These are phyloP conservation scores for Amoebophrya sp. DNA, from an alignment of 169 alveolate species.

Conservation along the genomic window DNA sequence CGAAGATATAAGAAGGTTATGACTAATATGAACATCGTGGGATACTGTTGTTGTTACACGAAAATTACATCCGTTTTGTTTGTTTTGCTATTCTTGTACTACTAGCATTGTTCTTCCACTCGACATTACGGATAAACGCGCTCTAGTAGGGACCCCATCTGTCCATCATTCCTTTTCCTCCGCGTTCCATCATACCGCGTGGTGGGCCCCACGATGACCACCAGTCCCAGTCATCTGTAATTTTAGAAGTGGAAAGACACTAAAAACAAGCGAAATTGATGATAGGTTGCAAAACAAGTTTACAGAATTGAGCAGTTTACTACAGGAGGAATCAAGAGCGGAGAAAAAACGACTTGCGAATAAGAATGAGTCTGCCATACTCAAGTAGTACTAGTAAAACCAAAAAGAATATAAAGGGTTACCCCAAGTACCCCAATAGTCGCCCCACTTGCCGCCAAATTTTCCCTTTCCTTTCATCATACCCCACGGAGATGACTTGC, in stretches of 20 bases:
- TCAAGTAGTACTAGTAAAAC: no score
- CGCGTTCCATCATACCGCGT: not conserved
- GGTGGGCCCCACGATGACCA: constrained; percentile 12
- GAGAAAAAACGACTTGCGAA: no score
- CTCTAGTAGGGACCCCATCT: not conserved
- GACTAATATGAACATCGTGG: no score
- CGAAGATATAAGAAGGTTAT: no score
- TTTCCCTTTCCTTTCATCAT: not conserved
- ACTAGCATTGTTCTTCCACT: no score
- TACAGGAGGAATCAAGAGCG: no score
- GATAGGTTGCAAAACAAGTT: not conserved
- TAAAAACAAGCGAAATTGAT: not conserved
- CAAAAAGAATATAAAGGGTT: not conserved
- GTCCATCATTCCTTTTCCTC: not conserved
- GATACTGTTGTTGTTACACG: no score
- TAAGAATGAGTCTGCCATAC: no score
- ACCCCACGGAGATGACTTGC: not conserved
- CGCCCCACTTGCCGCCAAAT: not conserved
- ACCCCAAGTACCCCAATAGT: not conserved
- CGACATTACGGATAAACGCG: no score
- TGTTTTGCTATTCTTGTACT: no score
- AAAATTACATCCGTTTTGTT: no score
- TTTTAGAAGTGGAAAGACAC: not conserved
- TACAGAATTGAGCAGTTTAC: no score
- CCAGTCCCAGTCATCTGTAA: constrained; percentile 21